Conservation (phyloP, 73 alveolate species). For the Strombidium stylifer region DNA sequence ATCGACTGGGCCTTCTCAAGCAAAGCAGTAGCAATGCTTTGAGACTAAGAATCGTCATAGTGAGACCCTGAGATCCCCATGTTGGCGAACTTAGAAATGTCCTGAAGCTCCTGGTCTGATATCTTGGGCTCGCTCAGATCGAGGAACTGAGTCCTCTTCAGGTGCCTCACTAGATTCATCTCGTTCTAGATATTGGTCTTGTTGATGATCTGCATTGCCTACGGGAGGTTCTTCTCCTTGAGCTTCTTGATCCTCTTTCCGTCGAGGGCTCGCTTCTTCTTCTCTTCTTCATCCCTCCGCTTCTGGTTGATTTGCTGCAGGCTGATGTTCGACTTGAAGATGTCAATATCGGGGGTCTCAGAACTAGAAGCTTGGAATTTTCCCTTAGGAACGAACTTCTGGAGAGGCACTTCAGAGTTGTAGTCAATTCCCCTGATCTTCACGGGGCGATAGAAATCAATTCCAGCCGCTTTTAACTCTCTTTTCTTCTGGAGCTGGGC, state of each 20-base stretch:
- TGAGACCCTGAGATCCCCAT: no score
- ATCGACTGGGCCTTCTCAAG: no score
- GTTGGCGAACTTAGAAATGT: no score
- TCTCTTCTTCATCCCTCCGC: slow-evolving; percentile 96
- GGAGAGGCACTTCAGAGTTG: slow-evolving; percentile 94
- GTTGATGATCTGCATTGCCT: slow-evolving; percentile 84
- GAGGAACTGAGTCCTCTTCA: slow-evolving; percentile 11
- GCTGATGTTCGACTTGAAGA: slow-evolving; percentile 67
- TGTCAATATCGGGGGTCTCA: slow-evolving; percentile 72
- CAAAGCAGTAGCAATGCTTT: no score
- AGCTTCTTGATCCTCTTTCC: slow-evolving; percentile 90
- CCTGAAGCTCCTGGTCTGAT: no score
- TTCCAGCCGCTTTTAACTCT: slow-evolving; percentile 98
- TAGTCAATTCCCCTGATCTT: slow-evolving; percentile 92
- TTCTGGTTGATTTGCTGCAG: slow-evolving; percentile 81
- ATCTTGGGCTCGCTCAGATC: no score
- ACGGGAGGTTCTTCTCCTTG: slow-evolving; percentile 89
- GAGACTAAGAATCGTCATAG: no score
- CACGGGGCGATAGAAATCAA: slow-evolving; percentile 74
- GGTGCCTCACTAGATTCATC: no score
- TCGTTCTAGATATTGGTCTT: slow-evolving; percentile 71
- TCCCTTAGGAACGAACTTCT: slow-evolving; percentile 88
- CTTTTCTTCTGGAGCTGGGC: slow-evolving; percentile 96
- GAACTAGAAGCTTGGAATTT: slow-evolving; percentile 64
- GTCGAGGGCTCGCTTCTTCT: slow-evolving; percentile 84